Conservation (phyloP, 1,139 yeast genomes). For the Pichia terricola region DNA sequence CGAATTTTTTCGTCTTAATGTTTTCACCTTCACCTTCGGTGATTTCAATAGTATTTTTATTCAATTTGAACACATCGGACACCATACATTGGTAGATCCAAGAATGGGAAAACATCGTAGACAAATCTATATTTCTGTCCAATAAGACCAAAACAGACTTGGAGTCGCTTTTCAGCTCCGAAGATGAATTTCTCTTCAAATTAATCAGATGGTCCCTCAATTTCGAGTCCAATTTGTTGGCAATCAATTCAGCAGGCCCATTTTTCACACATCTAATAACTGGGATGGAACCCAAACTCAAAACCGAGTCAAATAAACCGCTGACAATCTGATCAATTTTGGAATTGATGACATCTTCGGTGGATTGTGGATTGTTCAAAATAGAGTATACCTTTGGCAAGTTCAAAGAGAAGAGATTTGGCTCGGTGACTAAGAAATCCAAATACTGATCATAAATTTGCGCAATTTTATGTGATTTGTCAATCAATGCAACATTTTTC, state of each 20-base stretch:
- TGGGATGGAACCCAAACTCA: slow-evolving; percentile 76
- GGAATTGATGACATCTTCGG: slow-evolving; percentile 64
- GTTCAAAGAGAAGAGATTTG: slow-evolving; percentile 77
- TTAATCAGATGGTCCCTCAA: slow-evolving; percentile 79
- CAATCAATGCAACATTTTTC: slow-evolving; percentile 62
- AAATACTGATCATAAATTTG: slow-evolving; percentile 92
- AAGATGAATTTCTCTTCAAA: slow-evolving; percentile 32
- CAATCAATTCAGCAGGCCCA: slow-evolving; percentile 93
- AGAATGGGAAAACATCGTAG: slow-evolving; percentile 92
- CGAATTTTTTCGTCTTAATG: slow-evolving; percentile 48
- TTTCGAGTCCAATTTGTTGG: slow-evolving; percentile 73
- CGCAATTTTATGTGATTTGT: slow-evolving; percentile 59
- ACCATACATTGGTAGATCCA: slow-evolving; percentile 98
- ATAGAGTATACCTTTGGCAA: slow-evolving; percentile 53
- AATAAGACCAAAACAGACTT: slow-evolving; percentile 72
- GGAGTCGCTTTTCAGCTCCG: slow-evolving; percentile 24
- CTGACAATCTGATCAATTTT: slow-evolving; percentile 64
- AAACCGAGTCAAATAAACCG: slow-evolving; percentile 70
- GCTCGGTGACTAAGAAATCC: slow-evolving; percentile 88
- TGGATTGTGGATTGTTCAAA: slow-evolving; percentile 60
- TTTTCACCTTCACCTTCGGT: slow-evolving; percentile 19
- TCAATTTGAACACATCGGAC: slow-evolving; percentile 77
- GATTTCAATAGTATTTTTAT: slow-evolving; percentile 69
- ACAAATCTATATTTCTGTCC: slow-evolving; percentile 83
- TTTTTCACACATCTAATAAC: slow-evolving; percentile 85